phyloP scores from a whole-genome alignment of 2,329 filamentous ascomycete species.

The Aureobasidium vineae region DNA sequence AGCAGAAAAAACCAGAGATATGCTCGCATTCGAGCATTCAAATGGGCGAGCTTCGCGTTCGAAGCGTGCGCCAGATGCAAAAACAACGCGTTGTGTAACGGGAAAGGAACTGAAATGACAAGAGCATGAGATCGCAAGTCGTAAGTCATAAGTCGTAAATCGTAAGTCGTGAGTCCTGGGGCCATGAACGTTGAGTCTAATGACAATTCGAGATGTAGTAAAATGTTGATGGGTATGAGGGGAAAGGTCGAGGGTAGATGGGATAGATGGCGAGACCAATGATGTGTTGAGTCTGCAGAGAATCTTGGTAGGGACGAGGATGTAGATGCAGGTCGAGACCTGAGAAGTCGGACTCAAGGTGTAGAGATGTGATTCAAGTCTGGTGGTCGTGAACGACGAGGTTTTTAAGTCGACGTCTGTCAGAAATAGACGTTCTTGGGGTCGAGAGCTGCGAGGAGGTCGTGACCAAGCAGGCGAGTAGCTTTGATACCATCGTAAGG shows the following conservation, averaged over 20 bases:
- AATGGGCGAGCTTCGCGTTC: background rate
- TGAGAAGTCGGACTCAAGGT: background rate
- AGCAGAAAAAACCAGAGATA: background rate
- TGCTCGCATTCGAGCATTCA: background rate
- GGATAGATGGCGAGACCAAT: too few species aligned
- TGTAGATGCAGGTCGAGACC: background rate
- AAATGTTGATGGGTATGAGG: background rate
- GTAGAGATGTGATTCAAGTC: background rate
- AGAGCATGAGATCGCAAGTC: background rate
- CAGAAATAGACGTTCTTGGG: constrained; percentile 31
- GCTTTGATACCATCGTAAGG: constrained; percentile 27
- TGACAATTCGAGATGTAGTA: background rate
- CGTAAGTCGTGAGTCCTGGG: background rate
- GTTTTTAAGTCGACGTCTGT: background rate
- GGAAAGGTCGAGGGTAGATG: background rate
- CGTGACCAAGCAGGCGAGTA: constrained; percentile 30
- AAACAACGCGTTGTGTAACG: background rate
- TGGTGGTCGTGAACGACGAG: background rate
- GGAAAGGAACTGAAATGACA: background rate
- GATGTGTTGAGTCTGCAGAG: background rate
- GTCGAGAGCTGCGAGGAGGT: constrained; percentile 32
- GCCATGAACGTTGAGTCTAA: background rate
- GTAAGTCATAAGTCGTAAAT: background rate
- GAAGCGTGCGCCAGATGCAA: background rate
- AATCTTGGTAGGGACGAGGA: background rate